phyloP scores from a whole-genome alignment of 2,329 filamentous ascomycete species.

The Ceratocystis papillata region DNA sequence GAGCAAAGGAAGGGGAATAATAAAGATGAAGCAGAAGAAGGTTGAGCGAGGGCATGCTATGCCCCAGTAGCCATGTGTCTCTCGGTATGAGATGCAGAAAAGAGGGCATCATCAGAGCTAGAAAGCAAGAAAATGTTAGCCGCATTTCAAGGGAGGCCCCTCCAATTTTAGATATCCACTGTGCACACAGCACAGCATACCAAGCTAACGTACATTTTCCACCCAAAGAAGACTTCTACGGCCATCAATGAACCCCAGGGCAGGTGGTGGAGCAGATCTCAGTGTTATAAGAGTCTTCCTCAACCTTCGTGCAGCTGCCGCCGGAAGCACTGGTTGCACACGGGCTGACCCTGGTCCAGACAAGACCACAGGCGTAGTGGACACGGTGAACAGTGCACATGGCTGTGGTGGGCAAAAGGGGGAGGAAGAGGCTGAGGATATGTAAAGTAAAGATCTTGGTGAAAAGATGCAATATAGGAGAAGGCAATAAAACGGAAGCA shows the following conservation, averaged over 20 bases:
- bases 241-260: not conserved
- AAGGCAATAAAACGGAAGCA: not conserved
- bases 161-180: not conserved
- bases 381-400: constrained; percentile 20
- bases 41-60: not conserved
- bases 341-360: constrained; percentile 1
- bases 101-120: not conserved
- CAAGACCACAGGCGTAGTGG: constrained; percentile 18
- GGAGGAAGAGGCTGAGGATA: too few species aligned
- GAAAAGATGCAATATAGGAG: not conserved
- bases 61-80: not conserved
- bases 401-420: not conserved
- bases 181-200: not conserved
- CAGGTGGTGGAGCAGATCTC: constrained; percentile 11
- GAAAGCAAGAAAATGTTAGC: not conserved
- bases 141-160: not conserved
- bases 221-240: not conserved
- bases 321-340: constrained; percentile 10
- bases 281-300: not conserved
- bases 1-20: not conserved
- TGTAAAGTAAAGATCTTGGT: not conserved
- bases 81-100: not conserved
- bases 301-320: not conserved
- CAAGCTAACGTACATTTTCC: not conserved
- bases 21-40: not conserved